Evolutionary conservation across 2,329 filamentous ascomycete genomes (phyloP), one percentile per base, ranked within the genome.

Genomic region (Phyllosticta citriasiana): DNA sequence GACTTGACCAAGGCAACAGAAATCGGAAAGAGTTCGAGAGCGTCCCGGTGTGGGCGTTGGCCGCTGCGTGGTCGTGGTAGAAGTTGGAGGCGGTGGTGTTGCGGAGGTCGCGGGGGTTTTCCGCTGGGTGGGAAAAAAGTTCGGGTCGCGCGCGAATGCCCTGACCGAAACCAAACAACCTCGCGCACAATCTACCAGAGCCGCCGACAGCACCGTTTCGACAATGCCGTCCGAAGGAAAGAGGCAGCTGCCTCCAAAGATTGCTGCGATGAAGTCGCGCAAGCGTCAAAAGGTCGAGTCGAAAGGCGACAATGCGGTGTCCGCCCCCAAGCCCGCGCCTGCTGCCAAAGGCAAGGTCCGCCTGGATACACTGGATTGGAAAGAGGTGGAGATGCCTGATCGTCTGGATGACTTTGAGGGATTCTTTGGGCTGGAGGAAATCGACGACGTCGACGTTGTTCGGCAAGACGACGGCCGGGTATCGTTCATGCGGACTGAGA

Each of bases 371-470:
- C 74, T 88, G 61, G 75, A 78, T 68, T 88, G 85, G 85, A 82
- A 81, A 64, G 79, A 84, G 22, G 84, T 94, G 3, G 71, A 77
- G 40, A 77, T 88, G 67, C 89, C 90, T 6, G 88, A 92, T 69
- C 85, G 88, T 70, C 80, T 92, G 67, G 86, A 93, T 54, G 90
- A 97, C 75, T 89, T 89, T n/a, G 91, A 95, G 65, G 94, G 94
- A 0, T 97, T 99, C 73, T 95, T 87, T 68, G 91, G 89, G 0
- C 77, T 99, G 1, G 91, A 99, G 69, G 92, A 97, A 69, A 87
- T 97, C 55, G 89, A 96, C 16, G 91, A 89, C 57, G 89, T 99
- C 1, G 89, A 96, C 30, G 81, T 99, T n/a, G 78, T 96, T 52
- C 84, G 82, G 64, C 76, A 80, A 25, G 67, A 68, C 2, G 80